phyloP scores from a whole-genome alignment of 2,329 filamentous ascomycete species.

The Cercospora sp. region DNA sequence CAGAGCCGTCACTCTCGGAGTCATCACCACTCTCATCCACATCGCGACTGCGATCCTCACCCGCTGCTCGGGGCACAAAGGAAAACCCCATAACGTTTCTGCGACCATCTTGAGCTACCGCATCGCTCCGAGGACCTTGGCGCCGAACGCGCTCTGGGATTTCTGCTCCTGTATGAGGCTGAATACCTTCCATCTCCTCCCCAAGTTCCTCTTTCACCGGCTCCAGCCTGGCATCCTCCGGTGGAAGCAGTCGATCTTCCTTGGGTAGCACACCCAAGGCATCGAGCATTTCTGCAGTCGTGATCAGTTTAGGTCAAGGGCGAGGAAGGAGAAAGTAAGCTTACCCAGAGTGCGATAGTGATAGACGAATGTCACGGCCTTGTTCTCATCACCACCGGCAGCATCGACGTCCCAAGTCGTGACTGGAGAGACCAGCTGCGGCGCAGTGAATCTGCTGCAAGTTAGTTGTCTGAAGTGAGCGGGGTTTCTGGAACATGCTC shows the following conservation, averaged over 20 bases:
- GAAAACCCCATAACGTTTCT: background rate
- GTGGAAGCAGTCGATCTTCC: constrained; percentile 4
- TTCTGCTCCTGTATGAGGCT: background rate
- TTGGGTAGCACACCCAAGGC: constrained; percentile 13
- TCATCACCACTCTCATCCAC: background rate
- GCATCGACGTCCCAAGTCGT: constrained; percentile 10
- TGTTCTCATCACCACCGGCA: background rate
- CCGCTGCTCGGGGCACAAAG: background rate
- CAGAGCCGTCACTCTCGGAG: background rate
- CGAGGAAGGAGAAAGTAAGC: background rate
- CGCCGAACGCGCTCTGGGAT: background rate
- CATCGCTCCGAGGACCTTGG: background rate
- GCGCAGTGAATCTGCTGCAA: constrained; percentile 1
- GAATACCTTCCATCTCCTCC: background rate
- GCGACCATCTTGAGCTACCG: background rate
- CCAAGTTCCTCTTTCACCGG: background rate
- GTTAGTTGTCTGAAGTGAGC: background rate
- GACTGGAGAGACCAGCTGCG: background rate
- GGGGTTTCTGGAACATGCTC: background rate
- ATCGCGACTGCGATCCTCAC: background rate
- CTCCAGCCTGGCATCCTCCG: background rate
- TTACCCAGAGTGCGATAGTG: constrained; percentile 15
- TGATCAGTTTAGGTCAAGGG: background rate
- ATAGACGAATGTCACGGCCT: constrained; percentile 10
- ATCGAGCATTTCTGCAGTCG: constrained; percentile 10